Conservation (phyloP, 345 rosid genomes). For the Salix exigua region DNA sequence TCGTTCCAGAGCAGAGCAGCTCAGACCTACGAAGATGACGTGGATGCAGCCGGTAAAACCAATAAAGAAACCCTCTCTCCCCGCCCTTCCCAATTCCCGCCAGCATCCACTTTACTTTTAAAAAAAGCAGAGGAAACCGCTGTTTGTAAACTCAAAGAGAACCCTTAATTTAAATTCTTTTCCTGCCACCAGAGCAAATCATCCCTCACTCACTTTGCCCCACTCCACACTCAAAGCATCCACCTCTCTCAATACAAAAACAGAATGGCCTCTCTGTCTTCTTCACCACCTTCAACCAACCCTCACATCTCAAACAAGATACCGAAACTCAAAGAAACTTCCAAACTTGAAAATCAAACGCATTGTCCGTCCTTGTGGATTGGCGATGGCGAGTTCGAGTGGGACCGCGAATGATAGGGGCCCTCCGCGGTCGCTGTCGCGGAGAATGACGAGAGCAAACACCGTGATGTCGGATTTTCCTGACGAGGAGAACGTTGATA, state of each 20-base stretch:
- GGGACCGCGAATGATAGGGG: conserved; percentile 46
- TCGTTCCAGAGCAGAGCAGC: not conserved
- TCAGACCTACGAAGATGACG: not conserved
- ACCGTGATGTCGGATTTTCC: conserved; percentile 48
- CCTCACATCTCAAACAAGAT: not conserved
- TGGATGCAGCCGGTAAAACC: not conserved
- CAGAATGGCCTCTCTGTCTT: not conserved
- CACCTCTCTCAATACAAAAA: not conserved
- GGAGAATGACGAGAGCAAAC: conserved; percentile 45
- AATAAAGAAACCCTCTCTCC: not conserved
- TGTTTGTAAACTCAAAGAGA: too few relatives aligned
- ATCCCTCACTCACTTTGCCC: conserved; percentile 36
- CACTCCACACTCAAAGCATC: conserved; percentile 64
- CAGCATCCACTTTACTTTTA: not conserved
- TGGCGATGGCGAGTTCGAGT: conserved; percentile 73
- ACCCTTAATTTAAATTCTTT: conserved; percentile 38
- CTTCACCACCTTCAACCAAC: not conserved
- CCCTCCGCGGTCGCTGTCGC: conserved; percentile 37
- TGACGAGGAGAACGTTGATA: conserved; percentile 58
- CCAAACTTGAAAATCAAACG: conserved; percentile 10
- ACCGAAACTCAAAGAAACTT: not conserved
- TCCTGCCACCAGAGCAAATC: conserved; percentile 46
- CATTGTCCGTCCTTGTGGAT: not conserved
- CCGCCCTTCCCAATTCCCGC: not conserved
- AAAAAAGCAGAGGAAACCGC: not conserved